A percentile compares a stretch with the other conserved stretches of the same genome.
phyloP scores from a whole-genome alignment of 2,329 filamentous ascomycete species.

The Hymenoscyphus infarciens region DNA sequence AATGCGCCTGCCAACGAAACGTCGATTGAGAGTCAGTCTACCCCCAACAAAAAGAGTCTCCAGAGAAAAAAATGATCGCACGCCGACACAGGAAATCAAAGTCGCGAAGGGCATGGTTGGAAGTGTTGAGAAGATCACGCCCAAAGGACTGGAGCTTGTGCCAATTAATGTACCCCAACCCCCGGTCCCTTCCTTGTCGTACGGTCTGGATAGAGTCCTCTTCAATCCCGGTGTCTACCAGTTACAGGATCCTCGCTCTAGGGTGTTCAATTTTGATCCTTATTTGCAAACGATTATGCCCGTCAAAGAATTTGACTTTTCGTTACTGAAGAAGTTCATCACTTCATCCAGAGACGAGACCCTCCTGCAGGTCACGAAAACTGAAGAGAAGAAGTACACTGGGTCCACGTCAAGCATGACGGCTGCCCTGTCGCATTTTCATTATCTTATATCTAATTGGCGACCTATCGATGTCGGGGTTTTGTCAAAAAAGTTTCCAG shows the following conservation, averaged over 20 bases:
- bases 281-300: conserved; percentile 94
- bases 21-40: background rate
- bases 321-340: conserved; percentile 78
- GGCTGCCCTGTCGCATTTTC: conserved; percentile 79
- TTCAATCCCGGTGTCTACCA: conserved; percentile 95
- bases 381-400: conserved; percentile 73
- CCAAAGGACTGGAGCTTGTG: conserved; percentile 27
- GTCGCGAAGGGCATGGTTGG: conserved; percentile 6
- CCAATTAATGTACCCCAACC: conserved; percentile 30
- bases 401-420: conserved; percentile 99
- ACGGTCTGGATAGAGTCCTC: conserved; percentile 54
- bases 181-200: conserved; percentile 33
- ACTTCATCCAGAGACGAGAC: conserved; percentile 82
- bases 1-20: background rate
- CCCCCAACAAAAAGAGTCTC: background rate
- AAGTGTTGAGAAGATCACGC: conserved; percentile 30
- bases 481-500: conserved; percentile 64
- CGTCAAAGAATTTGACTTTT: conserved; percentile 86
- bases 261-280: conserved; percentile 95
- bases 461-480: conserved; percentile 64
- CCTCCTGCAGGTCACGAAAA: conserved; percentile 64
- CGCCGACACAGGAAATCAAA: background rate
- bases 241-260: conserved; percentile 80
- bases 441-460: conserved; percentile 85
- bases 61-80: background rate